Conservation (phyloP, 2,329 filamentous ascomycete species). For the Colletotrichum paranaense region DNA sequence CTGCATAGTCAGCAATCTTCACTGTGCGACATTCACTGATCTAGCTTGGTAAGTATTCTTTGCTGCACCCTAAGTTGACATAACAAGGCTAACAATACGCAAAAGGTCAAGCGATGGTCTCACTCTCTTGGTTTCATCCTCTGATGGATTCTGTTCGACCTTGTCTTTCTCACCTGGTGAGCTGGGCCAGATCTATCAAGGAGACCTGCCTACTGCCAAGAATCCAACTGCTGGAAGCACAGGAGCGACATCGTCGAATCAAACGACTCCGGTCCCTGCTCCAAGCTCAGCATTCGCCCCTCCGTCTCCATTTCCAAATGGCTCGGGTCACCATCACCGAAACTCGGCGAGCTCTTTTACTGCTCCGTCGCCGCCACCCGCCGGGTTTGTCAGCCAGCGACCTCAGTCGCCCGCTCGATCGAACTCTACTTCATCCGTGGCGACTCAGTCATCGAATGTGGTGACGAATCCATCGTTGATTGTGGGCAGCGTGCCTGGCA, state of each 20-base stretch:
- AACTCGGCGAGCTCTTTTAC: constrained; percentile 68
- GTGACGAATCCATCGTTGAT: constrained; percentile 84
- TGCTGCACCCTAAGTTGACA: no score
- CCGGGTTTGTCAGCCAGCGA: constrained; percentile 70
- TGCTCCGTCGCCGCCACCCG: constrained; percentile 67
- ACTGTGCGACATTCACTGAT: constrained; percentile 97
- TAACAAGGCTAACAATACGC: neutral
- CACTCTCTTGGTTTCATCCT: constrained; percentile 90
- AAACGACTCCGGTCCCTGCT: constrained; percentile 77
- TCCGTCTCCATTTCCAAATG: constrained; percentile 66
- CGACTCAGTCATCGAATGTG: constrained; percentile 72
- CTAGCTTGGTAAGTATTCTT: constrained; percentile 82
- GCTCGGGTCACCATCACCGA: constrained; percentile 64
- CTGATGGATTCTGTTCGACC: constrained; percentile 96
- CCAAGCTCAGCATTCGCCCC: constrained; percentile 73
- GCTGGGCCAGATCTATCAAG: constrained; percentile 83
- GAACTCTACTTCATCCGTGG: constrained; percentile 85
- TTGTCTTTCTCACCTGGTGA: constrained; percentile 87
- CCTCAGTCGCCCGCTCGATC: constrained; percentile 85
- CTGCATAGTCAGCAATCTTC: constrained; percentile 94
- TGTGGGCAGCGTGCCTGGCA: constrained; percentile 79
- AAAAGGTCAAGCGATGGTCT: constrained; percentile 61
- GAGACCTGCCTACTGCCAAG: constrained; percentile 68
- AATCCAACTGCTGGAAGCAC: constrained; percentile 48
- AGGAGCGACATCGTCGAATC: constrained; percentile 56